These are phyloP conservation scores for Drechslerella coelobrocha DNA, from an alignment of 2,329 filamentous ascomycete genomes.

Conservation along the genomic window DNA sequence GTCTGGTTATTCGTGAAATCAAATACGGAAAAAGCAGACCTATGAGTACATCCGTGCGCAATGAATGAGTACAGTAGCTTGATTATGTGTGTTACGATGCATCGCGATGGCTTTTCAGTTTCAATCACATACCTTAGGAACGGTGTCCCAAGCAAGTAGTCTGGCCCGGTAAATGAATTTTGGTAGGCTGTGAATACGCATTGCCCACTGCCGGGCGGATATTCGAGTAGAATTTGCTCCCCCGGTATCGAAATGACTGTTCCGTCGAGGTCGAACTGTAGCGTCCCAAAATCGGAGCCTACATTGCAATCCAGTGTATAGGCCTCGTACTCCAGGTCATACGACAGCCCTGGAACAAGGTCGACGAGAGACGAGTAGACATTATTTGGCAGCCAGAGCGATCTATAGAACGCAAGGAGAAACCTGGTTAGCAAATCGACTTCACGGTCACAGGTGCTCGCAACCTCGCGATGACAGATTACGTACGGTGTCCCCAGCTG, in stretches of 20 bases:
- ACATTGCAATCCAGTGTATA: constrained; percentile 27
- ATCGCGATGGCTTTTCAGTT: too few species aligned
- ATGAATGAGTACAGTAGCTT: too few species aligned
- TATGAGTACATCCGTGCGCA: too few species aligned
- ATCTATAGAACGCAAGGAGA: constrained; percentile 13
- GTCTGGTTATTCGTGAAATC: constrained; percentile 44
- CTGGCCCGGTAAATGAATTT: constrained; percentile 6
- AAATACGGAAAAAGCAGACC: constrained; percentile 43
- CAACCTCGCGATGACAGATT: not conserved
- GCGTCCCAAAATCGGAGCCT: constrained; percentile 9
- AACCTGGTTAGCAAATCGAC: not conserved
- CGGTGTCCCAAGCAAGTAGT: constrained; percentile 34
- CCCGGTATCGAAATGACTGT: constrained; percentile 13
- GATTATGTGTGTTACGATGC: not conserved
- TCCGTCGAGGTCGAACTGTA: constrained; percentile 37
- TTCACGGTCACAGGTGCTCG: not conserved
- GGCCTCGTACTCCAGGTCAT: constrained; percentile 27
- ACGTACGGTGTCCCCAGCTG: constrained; percentile 42
- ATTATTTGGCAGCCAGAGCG: constrained; percentile 35
- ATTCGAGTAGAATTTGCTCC: constrained; percentile 36
- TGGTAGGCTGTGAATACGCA: constrained; percentile 45
- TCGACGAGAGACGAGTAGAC: constrained; percentile 24
- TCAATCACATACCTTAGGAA: constrained; percentile 45
- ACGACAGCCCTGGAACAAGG: constrained; percentile 17
- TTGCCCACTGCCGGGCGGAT: constrained; percentile 36